phyloP scores from a whole-genome alignment of 2,329 filamentous ascomycete species.

The Alternaria brassicicola region DNA sequence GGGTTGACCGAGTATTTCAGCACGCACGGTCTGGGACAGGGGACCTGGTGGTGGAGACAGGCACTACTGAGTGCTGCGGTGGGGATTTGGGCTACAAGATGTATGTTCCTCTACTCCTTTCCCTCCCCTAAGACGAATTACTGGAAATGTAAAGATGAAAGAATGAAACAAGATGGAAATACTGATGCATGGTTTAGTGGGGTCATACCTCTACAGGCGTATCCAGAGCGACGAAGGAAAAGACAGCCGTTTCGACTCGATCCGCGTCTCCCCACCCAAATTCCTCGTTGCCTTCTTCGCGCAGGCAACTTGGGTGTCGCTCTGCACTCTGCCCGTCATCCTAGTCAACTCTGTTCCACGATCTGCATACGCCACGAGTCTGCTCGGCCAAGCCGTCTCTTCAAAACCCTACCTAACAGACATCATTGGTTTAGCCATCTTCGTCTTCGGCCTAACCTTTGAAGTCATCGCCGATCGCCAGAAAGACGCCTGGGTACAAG shows the following conservation, averaged over 20 bases:
- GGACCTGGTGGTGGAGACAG: slow-evolving; percentile 65
- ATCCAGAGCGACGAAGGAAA: slow-evolving; percentile 62
- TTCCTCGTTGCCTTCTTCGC: slow-evolving; percentile 63
- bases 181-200: slow-evolving; percentile 55
- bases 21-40: slow-evolving; percentile 33
- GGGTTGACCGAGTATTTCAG: slow-evolving; percentile 40
- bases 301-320: slow-evolving; percentile 71
- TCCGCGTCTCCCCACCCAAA: slow-evolving; percentile 59
- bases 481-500: slow-evolving; percentile 66
- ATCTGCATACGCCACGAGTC: slow-evolving; percentile 52
- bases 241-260: slow-evolving; percentile 64
- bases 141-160: too few species aligned
- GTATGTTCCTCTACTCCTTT: too few species aligned
- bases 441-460: slow-evolving; percentile 63
- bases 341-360: slow-evolving; percentile 67
- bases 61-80: slow-evolving; percentile 61
- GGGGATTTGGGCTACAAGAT: slow-evolving; percentile 66
- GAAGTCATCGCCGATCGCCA: slow-evolving; percentile 69
- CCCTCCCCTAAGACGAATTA: too few species aligned
- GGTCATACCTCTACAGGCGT: slow-evolving; percentile 67
- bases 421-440: slow-evolving; percentile 63
- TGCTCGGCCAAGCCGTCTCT: slow-evolving; percentile 54
- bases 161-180: not conserved
- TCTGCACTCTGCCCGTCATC: slow-evolving; percentile 70
- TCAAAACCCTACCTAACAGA: slow-evolving; percentile 57